Evolutionary conservation across 2,329 filamentous ascomycete species (phyloP), one percentile per base, ranked within the genome.

Genomic region (Tolypocladium tropicale): DNA sequence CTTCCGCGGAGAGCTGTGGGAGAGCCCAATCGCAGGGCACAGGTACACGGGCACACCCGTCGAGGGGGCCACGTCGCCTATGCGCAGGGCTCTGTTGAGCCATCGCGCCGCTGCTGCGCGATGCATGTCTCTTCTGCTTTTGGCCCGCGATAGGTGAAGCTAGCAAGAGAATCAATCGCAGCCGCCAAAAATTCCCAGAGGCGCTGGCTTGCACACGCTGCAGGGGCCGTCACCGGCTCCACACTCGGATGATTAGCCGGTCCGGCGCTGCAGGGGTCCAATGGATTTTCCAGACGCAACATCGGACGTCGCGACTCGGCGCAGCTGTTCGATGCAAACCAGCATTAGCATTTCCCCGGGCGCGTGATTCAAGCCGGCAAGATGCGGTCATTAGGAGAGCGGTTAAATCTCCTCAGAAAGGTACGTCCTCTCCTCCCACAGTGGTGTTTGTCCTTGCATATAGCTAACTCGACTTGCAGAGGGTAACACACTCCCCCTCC

Each of bases 381-480:
- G 32, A 74, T 74, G 71, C 67, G 71, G 62, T 68, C 76, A 61
- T 71, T 88, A 73, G 69, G 81, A 67, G 83, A 84, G 74, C 86
- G 90, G 65, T 84, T 90, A 81, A 84, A 86, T 70, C 84, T 83
- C 73, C 76, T 95, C 69, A 84, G 83, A 71, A 77, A 81, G 72
- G 89, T 90, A 78, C 71, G 84, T 78, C 57, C 2, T 37, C n/a
- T 34, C 10, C 12, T 52, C 34, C 12, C 21, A 37, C 33, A 18
- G 32, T 41, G 36, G 23, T 30, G 16, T 16, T 23, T 6, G 37
- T 50, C 43, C 52, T n/a, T n/a, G n/a, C n/a, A n/a, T n/a, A 55
- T 52, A 36, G 53, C 63, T 67, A 61, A 66, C 57, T 55, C 59
- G 51, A 55, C 53, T 49, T 43, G 55, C 55, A 80, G 77, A 76